Evolutionary conservation across 2,329 filamentous ascomycete species (phyloP).

Genomic region (Orbilia oligospora): DNA sequence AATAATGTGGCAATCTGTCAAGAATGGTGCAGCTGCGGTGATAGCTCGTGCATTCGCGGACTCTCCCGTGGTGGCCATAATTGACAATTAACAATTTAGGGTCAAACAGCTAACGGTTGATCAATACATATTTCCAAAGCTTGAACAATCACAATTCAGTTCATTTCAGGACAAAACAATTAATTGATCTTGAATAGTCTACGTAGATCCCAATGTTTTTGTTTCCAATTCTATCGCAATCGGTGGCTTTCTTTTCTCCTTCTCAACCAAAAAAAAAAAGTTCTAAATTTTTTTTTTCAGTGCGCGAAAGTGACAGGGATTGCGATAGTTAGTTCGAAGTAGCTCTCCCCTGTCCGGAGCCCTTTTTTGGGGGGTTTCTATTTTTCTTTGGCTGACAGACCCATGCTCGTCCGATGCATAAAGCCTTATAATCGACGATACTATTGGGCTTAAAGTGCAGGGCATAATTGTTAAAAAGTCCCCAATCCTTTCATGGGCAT

Average conservation of each 20-base stretch:
- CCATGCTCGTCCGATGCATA: constrained; percentile 60
- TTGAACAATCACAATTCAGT: too few species aligned
- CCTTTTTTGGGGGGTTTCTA: constrained; percentile 51
- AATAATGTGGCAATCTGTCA: constrained; percentile 26
- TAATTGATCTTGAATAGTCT: too few species aligned
- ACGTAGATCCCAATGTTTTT: too few species aligned
- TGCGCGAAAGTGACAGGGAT: constrained; percentile 52
- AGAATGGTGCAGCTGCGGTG: too few species aligned
- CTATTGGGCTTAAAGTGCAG: constrained; percentile 45
- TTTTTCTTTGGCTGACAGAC: constrained; percentile 44
- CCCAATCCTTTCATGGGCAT: constrained; percentile 58
- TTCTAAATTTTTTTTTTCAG: constrained; percentile 40
- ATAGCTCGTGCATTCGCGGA: constrained; percentile 7
- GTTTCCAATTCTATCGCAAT: neutral
- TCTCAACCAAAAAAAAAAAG: constrained; percentile 55
- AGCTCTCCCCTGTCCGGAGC: constrained; percentile 45
- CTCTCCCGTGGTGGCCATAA: constrained; percentile 1
- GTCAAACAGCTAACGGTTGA: too few species aligned
- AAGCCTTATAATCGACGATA: constrained; percentile 52
- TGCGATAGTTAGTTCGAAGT: constrained; percentile 10
- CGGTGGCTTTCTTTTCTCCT: constrained; percentile 8
- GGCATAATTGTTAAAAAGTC: constrained; percentile 35
- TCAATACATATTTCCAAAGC: too few species aligned
- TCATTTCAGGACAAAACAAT: too few species aligned
- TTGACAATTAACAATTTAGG: too few species aligned